Evolutionary conservation across 331 rosid genomes (phyloP), one percentile per base, ranked within the genome.

Genomic region (Saraca asoca): DNA sequence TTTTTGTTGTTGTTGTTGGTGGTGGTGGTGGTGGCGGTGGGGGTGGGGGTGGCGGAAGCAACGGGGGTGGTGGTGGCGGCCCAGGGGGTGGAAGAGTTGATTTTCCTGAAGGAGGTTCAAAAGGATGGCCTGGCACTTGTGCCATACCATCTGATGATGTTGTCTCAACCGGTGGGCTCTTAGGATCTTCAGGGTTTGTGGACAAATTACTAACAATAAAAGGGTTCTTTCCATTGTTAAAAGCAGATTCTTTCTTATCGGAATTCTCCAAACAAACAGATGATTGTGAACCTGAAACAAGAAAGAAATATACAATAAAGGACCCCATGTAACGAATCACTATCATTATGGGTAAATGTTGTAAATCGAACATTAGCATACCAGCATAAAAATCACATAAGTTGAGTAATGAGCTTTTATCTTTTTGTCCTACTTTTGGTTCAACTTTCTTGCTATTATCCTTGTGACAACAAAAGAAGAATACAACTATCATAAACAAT

Each of bases 231-330:
- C 38, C 85, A 17, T 70, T 52, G 52, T 58, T 42, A 51, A 57
- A n/a, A 18, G 37, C 34, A 29, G 61, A 49, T 41, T 81, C 94
- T 62, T 75, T 79, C 19, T 20, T 70, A 60, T 48, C 41, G 33
- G 78, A 31, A 49, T 55, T 73, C 72, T 81, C 87, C 72, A 75
- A 38, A 52, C 73, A 75, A 44, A 55, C 64, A 50, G 88, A 76
- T 74, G 76, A 80, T 64, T 37, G 84, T 59, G 95, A 78, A 73
- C 85, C 95, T 91, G 87, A 41, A 76, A 72, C 49, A 44, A 56
- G 55, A 52, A 57, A 37, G 9, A 54, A 57, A 66, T 38, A 61
- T 12, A 48, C 52, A 62, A 54, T 51, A 59, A 73, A 77, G 66
- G 64, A 62, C 24, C 64, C 3, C 14, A 31, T 44, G 53, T 39